Base-by-base conservation (phyloP, 2,329 filamentous ascomycete genomes). In the Daldinia sp. region DNA sequence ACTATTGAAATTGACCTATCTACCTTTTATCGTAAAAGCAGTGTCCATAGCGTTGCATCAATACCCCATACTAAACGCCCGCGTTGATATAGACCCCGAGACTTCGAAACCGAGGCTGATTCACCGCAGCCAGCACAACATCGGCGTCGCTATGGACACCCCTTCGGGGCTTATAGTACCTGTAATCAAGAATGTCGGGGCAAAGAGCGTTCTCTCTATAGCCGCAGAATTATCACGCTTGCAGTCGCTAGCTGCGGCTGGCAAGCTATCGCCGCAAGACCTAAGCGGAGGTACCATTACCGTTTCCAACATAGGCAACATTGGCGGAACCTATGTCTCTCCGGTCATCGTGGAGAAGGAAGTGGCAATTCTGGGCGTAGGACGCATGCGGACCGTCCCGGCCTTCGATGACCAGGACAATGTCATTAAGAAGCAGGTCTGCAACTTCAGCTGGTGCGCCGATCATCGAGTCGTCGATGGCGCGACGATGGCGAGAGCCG, bases 1-100 rank as follows among this genome's bases (percentile, higher is more conserved):
- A 5, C 79, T 89, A 12, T 82, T 85, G 72, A 94, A 94, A 81
- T 84, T 98, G 65, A 97, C 95, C 1, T 96, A 93, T 79, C 88
- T 99, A 7, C 93, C 96, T 3, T 98, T 99, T 83, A 91, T 98
- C 77, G 89, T 99, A 82, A 99, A 99, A 83, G 95, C 96, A 30
- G 89, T 98, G 53, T 98, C 95, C 20, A 84, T 97, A 71, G 89
- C 94, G 1, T 85, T 99, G 2, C 86, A 91, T 76, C 87, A 92
- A 68, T 95, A 93, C 79, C 95, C 96, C 0, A 85, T 96, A 41
- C 89, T 99, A 69, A 99, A 99, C 78, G 89, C 94, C 3, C 89
- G 93, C 65, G 88, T 99, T 26, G 93, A 98, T 74, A 68, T 83
- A 46, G 83, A 86, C 65, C 68, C 81, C 18, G 78, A 80, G 66